Percentiles rank a stretch among this genome's conserved stretches.
Evolutionary conservation across 768 basidiomycete species (phyloP).

Genomic region (Trametes punicea): DNA sequence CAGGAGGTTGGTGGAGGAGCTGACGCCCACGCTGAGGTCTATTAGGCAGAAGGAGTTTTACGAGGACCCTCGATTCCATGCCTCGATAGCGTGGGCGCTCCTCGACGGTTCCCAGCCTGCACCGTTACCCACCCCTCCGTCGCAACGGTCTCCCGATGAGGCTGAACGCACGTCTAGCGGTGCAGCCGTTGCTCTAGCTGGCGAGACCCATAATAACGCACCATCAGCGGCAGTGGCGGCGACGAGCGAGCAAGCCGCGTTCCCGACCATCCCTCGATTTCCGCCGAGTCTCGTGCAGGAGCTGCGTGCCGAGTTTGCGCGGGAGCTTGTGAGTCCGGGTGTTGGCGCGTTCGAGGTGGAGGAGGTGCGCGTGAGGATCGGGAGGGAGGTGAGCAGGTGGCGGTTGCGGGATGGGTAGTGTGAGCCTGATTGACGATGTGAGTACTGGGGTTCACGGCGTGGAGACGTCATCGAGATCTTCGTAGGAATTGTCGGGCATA

Average conservation of each 20-base stretch:
- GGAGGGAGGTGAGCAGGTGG: constrained; percentile 60
- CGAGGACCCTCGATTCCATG: constrained; percentile 76
- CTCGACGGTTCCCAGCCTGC: constrained; percentile 41
- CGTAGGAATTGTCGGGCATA: too few relatives aligned
- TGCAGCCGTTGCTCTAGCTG: neutral
- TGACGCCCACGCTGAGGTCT: constrained; percentile 54
- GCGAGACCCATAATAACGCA: neutral
- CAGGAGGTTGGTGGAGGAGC: constrained; percentile 45
- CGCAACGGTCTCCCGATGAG: too few relatives aligned
- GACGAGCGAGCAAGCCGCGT: constrained; percentile 20
- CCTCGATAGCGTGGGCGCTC: constrained; percentile 86
- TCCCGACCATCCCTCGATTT: constrained; percentile 50
- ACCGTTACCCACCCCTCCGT: too few relatives aligned
- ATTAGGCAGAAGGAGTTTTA: constrained; percentile 83
- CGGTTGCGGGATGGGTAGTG: constrained; percentile 21
- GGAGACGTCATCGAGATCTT: too few relatives aligned
- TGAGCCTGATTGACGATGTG: too few relatives aligned
- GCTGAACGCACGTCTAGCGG: too few relatives aligned
- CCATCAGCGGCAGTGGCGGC: neutral
- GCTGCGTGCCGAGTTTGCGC: constrained; percentile 50
- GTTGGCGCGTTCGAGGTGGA: constrained; percentile 52
- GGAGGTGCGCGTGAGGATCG: constrained; percentile 63
- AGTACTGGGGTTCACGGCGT: too few relatives aligned
- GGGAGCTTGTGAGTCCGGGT: constrained; percentile 35
- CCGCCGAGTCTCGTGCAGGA: constrained; percentile 44